Evolutionary conservation across 2,329 filamentous ascomycete species (phyloP).

Genomic region (Fusarium nygamai): DNA sequence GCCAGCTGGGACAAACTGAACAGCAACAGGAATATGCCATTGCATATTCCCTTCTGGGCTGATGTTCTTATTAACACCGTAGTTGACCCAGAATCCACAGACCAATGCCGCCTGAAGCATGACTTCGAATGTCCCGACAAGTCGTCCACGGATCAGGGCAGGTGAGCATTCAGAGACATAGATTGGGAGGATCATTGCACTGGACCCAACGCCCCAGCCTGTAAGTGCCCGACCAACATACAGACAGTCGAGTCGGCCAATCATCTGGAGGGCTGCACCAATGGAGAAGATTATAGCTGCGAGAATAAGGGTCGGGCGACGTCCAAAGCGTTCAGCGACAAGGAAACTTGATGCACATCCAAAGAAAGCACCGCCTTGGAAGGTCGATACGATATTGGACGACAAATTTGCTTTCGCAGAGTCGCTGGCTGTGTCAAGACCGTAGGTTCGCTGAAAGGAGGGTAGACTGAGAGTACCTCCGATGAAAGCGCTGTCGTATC

Average conservation of each 20-base stretch:
- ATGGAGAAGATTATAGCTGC: background rate
- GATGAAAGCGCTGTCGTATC: background rate
- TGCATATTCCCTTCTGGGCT: background rate
- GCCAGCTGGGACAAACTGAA: background rate
- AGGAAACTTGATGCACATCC: background rate
- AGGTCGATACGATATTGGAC: background rate
- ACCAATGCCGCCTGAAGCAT: background rate
- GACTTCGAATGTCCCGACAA: background rate
- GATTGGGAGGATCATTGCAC: background rate
- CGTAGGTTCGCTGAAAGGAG: background rate
- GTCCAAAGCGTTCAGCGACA: background rate
- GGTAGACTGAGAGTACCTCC: background rate
- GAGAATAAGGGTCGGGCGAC: background rate
- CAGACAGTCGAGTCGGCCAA: background rate
- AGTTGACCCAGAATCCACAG: background rate
- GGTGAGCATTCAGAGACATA: background rate
- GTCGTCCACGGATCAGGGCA: background rate
- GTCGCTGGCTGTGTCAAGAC: background rate
- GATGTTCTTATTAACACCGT: background rate
- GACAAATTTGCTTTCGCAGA: background rate
- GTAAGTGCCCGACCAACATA: background rate
- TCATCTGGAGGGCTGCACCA: background rate
- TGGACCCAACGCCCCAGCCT: background rate
- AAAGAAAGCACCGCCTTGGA: background rate
- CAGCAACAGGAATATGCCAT: background rate